A percentile compares a stretch with the other conserved stretches of the same genome.
Evolutionary conservation across 305 asterid species (phyloP).

Genomic region (Rubia occidens): DNA sequence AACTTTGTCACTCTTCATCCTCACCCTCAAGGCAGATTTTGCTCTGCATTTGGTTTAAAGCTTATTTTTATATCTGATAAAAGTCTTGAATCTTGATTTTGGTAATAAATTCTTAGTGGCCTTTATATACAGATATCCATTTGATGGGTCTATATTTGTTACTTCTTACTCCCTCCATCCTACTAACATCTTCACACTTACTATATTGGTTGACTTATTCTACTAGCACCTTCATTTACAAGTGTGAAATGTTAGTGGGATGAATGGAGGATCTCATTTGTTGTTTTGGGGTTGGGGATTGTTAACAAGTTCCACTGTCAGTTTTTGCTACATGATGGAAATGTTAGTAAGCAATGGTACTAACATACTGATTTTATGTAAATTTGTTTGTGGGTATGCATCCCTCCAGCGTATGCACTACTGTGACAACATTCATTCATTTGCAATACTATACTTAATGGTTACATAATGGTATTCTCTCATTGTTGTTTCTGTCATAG

Average conservation of each 20-base stretch:
- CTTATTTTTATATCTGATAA: neutral
- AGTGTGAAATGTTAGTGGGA: too few relatives aligned
- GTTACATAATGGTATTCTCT: neutral
- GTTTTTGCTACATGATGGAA: conserved; percentile 37
- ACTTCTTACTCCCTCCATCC: neutral
- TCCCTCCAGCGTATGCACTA: conserved; percentile 2
- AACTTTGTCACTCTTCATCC: neutral
- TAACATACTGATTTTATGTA: conserved; percentile 21
- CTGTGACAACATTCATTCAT: conserved; percentile 7
- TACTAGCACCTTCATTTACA: too few relatives aligned
- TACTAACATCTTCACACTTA: too few relatives aligned
- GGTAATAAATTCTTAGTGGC: neutral
- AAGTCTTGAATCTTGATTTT: neutral
- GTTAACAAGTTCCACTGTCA: conserved; percentile 24
- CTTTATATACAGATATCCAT: neutral
- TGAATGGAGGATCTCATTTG: too few relatives aligned
- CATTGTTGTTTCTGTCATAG: conserved; percentile 29
- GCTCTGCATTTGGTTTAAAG: neutral
- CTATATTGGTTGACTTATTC: too few relatives aligned
- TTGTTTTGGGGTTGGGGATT: neutral
- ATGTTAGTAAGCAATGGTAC: conserved; percentile 29
- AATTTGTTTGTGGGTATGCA: conserved; percentile 9
- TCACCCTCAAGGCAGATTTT: conserved; percentile 1
- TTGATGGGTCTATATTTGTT: neutral
- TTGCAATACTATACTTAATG: neutral